Conservation (phyloP, 2,329 filamentous ascomycete genomes). For the Anthostomella pinea region DNA sequence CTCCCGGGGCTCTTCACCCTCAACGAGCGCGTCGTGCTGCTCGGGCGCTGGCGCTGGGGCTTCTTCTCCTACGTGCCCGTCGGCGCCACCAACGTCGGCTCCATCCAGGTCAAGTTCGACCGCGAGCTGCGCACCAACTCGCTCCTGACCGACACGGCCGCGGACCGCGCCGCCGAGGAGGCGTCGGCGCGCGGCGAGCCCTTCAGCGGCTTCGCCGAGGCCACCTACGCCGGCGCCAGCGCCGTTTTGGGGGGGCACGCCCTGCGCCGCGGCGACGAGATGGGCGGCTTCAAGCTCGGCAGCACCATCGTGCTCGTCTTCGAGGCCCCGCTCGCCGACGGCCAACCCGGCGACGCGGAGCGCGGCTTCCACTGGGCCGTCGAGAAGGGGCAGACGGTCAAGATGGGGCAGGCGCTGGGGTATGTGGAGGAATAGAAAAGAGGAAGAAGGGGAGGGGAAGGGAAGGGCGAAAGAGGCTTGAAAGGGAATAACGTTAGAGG, state of each 20-base stretch:
- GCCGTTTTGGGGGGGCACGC: constrained; percentile 78
- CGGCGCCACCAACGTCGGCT: constrained; percentile 95
- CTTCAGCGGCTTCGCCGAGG: constrained; percentile 90
- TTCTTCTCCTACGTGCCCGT: constrained; percentile 97
- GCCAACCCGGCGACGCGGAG: constrained; percentile 52
- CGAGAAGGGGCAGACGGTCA: constrained; percentile 81
- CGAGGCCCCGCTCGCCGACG: constrained; percentile 76
- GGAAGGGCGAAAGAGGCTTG: too few species aligned
- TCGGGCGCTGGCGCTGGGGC: constrained; percentile 93
- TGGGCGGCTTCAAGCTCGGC: constrained; percentile 96
- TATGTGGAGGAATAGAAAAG: constrained; percentile 59
- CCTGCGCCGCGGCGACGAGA: constrained; percentile 84
- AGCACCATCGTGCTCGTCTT: constrained; percentile 96
- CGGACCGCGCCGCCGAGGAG: constrained; percentile 79
- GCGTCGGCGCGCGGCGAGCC: constrained; percentile 73
- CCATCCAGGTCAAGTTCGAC: constrained; percentile 97
- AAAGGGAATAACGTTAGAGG: too few species aligned
- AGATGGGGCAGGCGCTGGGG: constrained; percentile 84
- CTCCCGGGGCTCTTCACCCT: constrained; percentile 93
- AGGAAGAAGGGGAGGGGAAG: neutral
- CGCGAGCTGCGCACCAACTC: constrained; percentile 90
- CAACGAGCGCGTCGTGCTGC: constrained; percentile 90
- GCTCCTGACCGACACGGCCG: constrained; percentile 86
- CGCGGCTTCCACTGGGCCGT: constrained; percentile 84
- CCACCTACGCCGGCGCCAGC: constrained; percentile 79